These are phyloP conservation scores for Rhizoclosmatium sp. DNA, from an alignment of 192 early-diverging fungal species.

Conservation along the genomic window DNA sequence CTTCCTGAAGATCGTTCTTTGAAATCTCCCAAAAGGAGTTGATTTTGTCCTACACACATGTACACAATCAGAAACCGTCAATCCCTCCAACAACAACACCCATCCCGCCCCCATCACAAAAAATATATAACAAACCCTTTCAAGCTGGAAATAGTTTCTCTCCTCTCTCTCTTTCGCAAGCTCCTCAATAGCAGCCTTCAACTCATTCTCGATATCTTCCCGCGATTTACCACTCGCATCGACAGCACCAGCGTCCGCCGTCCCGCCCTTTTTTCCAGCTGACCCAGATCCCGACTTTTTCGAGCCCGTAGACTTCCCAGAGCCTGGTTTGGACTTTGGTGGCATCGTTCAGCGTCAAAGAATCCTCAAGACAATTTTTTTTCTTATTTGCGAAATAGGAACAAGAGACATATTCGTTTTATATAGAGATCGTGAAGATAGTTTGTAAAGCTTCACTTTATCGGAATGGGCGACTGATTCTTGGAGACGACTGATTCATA, in stretches of 20 bases:
- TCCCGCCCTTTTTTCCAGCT: constrained; percentile 14
- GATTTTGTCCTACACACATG: constrained; percentile 60
- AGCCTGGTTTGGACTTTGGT: constrained; percentile 24
- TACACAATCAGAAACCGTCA: background rate
- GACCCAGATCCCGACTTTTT: constrained; percentile 26
- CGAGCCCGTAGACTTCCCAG: constrained; percentile 29
- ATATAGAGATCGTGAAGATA: too few species aligned
- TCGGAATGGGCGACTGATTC: too few species aligned
- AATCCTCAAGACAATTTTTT: background rate
- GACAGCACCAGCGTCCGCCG: constrained; percentile 8
- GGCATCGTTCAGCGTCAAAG: constrained; percentile 3
- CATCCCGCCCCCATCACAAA: background rate
- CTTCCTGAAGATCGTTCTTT: constrained; percentile 58
- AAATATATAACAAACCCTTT: constrained; percentile 48
- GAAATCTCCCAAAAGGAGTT: constrained; percentile 69
- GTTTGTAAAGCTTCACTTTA: too few species aligned
- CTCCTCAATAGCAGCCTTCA: constrained; percentile 62
- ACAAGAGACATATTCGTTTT: too few species aligned
- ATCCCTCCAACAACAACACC: background rate
- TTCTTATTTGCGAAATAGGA: too few species aligned
- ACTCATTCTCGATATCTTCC: constrained; percentile 54
- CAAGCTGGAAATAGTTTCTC: constrained; percentile 70
- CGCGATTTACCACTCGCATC: constrained; percentile 46
- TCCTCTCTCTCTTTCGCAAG: constrained; percentile 61
- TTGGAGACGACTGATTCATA: too few species aligned